Evolutionary conservation across 805 yeast genomes (phyloP).

Genomic region (Ogataea dorogensis): DNA sequence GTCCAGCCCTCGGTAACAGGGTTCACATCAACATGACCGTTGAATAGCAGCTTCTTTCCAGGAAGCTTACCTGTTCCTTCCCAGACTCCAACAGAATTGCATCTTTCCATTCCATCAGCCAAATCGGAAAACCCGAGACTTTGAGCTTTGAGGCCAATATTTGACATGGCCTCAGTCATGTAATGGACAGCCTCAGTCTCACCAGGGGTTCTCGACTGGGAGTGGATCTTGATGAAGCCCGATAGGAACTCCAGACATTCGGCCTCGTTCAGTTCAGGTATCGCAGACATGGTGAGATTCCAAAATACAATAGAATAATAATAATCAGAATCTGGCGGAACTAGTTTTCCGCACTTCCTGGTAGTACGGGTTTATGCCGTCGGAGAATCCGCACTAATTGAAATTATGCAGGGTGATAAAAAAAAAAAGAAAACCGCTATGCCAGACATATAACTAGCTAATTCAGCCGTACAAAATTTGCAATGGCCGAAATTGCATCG

Average conservation of each 20-base stretch:
- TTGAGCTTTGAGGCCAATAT: constrained; percentile 27
- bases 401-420: too few species aligned
- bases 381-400: too few species aligned
- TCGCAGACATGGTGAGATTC: constrained; percentile 3
- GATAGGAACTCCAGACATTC: constrained; percentile 30
- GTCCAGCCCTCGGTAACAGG: constrained; percentile 36
- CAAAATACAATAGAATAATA: too few species aligned
- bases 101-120: constrained; percentile 27
- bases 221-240: constrained; percentile 31
- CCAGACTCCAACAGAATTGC: constrained; percentile 32
- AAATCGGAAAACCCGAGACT: constrained; percentile 27
- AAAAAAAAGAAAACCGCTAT: too few species aligned
- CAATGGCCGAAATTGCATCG: not conserved
- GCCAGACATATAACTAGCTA: not conserved
- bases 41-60: constrained; percentile 28
- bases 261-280: constrained; percentile 26
- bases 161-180: constrained; percentile 28
- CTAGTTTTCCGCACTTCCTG: constrained; percentile 3
- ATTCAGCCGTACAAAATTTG: too few species aligned
- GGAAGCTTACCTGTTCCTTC: constrained; percentile 24
- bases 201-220: constrained; percentile 28
- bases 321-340: too few species aligned
- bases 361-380: not conserved
- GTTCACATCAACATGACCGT: constrained; percentile 35
- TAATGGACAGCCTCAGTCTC: constrained; percentile 31